Base-by-base conservation (phyloP, 1,284 basidiomycete genomes). In the Ustilago esculenta region DNA sequence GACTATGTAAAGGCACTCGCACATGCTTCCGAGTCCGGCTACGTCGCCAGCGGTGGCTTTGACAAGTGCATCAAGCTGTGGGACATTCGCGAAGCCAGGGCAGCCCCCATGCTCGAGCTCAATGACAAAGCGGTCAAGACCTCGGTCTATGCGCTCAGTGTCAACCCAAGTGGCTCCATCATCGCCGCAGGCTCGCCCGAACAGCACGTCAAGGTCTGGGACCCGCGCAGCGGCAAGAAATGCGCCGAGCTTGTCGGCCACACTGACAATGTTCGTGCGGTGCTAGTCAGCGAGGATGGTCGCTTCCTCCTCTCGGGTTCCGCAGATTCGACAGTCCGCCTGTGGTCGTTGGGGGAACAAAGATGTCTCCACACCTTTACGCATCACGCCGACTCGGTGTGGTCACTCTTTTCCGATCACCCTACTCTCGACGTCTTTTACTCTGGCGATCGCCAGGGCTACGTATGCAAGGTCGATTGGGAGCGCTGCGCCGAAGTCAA, bases 341-440 rank as follows among this genome's bases (percentile, higher is more conserved):
- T 98, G 10, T 98, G 95, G 95, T 97, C 94, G 0, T 84, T 98
- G 11, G 89, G 91, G 18, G 86, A 86, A 10, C 94, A 97, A 81
- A 86, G 91, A 11, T 96, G 93, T 79, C 84, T 98, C 12, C 93
- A 98, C 77, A 98, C 95, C 1, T 98, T 98, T 84, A 91, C 91
- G 1, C 91, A 98, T 80, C 96, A 98, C 81, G 89, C 90, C 14
- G 92, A 94, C 57, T 94, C 92, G 15, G 93, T 98, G 29, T 98
- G 96, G 95, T 90, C 92, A 0, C 85, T 99, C 2, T 88, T 88
- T 80, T 95, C 93, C 3, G 86, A 88, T 0, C 92, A 98, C 81
- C 91, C 92, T 0, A 88, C 90, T 12, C 86, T 99, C 45, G 91
- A 95, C 80, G 85, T 89, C 1, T 99, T 99, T 84, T 97, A 96